A percentile compares a stretch with the other conserved stretches of the same genome.
phyloP scores from a whole-genome alignment of 2,329 filamentous ascomycete species.

The Paecilomyces dactylethromorphus region DNA sequence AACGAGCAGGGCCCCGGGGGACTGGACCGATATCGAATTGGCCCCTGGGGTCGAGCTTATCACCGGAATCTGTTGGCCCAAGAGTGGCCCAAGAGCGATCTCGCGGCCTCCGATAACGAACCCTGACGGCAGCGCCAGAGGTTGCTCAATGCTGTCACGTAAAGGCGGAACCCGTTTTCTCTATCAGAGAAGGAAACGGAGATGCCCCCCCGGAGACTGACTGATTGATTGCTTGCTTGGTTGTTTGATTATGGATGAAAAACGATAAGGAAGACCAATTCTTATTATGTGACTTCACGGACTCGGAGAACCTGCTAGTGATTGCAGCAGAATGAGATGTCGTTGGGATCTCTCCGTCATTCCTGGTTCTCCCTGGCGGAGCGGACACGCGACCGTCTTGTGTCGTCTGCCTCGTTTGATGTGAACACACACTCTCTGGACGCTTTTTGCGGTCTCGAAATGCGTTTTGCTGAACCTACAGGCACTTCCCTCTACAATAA shows the following conservation, averaged over 20 bases:
- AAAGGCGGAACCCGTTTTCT: not conserved
- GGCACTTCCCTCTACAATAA: conserved; percentile 10
- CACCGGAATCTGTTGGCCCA: not conserved
- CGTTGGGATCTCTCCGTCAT: conserved; percentile 24
- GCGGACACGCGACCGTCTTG: not conserved
- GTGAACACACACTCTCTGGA: not conserved
- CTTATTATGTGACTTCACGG: conserved; percentile 6
- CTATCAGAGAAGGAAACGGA: not conserved
- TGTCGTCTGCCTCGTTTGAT: not conserved
- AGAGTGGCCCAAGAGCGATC: not conserved
- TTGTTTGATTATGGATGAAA: not conserved
- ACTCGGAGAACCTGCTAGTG: conserved; percentile 13
- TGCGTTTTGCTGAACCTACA: not conserved
- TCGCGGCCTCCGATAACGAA: not conserved
- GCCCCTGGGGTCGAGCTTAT: not conserved
- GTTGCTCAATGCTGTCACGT: not conserved
- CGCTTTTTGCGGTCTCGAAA: not conserved
- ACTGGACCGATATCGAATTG: not conserved
- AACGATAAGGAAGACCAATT: not conserved
- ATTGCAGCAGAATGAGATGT: conserved; percentile 23
- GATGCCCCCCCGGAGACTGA: not conserved
- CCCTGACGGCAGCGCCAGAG: not conserved
- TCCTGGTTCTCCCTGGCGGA: conserved; percentile 7
- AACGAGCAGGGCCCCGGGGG: not conserved
- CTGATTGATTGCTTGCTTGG: not conserved